Evolutionary conservation across 1,284 basidiomycete genomes (phyloP).

Genomic region (Uromyces viciae-fabae): DNA sequence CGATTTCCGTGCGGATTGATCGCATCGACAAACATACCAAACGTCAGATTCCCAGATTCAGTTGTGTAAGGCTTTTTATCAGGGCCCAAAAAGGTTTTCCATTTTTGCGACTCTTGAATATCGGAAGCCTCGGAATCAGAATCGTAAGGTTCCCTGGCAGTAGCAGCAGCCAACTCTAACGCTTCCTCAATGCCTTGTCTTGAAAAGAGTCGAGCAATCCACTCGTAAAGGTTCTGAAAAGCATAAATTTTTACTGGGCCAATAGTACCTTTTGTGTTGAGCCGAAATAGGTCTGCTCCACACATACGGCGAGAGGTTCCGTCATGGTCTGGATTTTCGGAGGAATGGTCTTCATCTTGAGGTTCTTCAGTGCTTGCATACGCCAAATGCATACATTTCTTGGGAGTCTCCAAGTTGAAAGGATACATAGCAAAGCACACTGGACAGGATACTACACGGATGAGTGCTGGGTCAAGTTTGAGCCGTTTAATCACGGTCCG

Average conservation of each 20-base stretch:
- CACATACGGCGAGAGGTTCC: not conserved
- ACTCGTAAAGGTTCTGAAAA: not conserved
- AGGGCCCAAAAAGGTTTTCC: constrained; percentile 23
- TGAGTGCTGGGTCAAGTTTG: not conserved
- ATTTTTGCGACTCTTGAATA: constrained; percentile 25
- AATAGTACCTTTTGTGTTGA: not conserved
- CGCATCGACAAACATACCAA: constrained; percentile 28
- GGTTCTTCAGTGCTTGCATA: not conserved
- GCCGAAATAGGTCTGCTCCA: not conserved
- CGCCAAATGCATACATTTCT: not conserved
- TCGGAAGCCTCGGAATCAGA: not conserved
- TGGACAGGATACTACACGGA: not conserved
- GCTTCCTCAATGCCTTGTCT: constrained; percentile 5
- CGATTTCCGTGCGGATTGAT: constrained; percentile 32
- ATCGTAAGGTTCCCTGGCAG: not conserved
- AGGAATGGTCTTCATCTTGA: not conserved
- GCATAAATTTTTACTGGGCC: not conserved
- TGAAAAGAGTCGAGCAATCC: constrained; percentile 19
- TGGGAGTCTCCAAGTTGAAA: not conserved
- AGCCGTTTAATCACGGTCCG: not conserved
- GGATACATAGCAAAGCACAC: constrained; percentile 10
- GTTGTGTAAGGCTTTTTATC: not conserved
- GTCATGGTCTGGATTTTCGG: not conserved
- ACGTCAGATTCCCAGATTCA: not conserved
- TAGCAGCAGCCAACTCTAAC: not conserved